Conservation (phyloP, 176 grass and related monocot species). For the Oryza officinalis region DNA sequence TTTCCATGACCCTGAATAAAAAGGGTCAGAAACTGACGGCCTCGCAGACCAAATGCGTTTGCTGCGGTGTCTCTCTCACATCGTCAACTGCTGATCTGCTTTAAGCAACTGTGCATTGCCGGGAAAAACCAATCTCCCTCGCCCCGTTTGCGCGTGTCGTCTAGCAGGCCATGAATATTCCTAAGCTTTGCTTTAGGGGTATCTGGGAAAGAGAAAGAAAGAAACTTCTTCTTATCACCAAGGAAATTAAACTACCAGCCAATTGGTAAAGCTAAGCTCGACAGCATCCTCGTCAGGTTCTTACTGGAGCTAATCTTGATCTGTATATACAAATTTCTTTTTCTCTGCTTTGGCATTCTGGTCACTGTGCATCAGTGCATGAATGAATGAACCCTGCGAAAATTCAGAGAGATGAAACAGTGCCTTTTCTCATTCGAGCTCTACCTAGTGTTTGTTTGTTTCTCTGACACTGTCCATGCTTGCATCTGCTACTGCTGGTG, state of each 20-base stretch:
- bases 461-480: neutral
- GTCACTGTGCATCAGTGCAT: neutral
- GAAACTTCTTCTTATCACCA: conserved; percentile 23
- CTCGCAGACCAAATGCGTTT: neutral
- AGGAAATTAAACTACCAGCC: conserved; percentile 18
- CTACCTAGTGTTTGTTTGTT: conserved; percentile 19
- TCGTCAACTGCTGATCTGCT: conserved; percentile 30
- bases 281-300: conserved; percentile 39
- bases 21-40: conserved; percentile 5
- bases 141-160: conserved; percentile 43
- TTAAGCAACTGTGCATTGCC: conserved; percentile 21
- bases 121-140: neutral
- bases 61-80: conserved; percentile 44
- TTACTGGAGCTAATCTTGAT: conserved; percentile 27
- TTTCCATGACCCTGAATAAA: conserved; percentile 4
- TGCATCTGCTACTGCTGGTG: neutral
- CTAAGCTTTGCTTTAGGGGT: conserved; percentile 27
- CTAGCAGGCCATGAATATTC: conserved; percentile 53
- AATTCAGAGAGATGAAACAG: neutral
- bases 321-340: conserved; percentile 9
- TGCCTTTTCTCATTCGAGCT: neutral
- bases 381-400: neutral
- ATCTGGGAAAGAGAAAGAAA: conserved; percentile 37
- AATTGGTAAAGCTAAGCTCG: conserved; percentile 2
- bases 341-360: conserved; percentile 20